A percentile compares a stretch with the other conserved stretches of the same genome.
Evolutionary conservation across 257 asterid species (phyloP).

Genomic region (Solanum dulcamara): DNA sequence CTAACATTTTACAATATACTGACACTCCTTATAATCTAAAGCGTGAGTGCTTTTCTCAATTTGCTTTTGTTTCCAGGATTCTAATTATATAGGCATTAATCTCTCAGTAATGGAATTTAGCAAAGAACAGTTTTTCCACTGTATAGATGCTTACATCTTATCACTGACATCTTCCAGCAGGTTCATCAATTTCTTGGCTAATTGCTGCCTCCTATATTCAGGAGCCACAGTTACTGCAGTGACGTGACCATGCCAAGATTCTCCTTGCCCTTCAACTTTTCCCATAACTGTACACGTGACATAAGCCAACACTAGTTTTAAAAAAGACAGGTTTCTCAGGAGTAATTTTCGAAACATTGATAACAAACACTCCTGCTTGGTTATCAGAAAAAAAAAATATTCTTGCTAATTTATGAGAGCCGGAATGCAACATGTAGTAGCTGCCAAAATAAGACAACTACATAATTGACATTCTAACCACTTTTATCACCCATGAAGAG

Average conservation of each 20-base stretch:
- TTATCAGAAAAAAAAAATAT: background rate
- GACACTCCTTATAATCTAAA: background rate
- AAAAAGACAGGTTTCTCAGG: background rate
- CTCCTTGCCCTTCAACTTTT: constrained; percentile 97
- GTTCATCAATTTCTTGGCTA: constrained; percentile 94
- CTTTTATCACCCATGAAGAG: background rate
- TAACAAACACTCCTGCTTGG: background rate
- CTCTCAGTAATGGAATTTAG: background rate
- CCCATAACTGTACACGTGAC: constrained; percentile 66
- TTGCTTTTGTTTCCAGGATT: background rate
- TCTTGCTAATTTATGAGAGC: background rate
- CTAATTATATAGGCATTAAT: background rate
- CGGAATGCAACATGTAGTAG: background rate
- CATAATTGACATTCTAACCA: background rate
- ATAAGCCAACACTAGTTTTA: background rate
- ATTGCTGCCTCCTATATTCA: constrained; percentile 82
- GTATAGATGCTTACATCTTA: constrained; percentile 42
- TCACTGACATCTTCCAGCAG: constrained; percentile 84
- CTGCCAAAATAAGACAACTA: background rate
- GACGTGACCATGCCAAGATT: constrained; percentile 99
- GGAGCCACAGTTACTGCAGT: constrained; percentile 89
- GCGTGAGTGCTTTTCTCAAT: background rate
- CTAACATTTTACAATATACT: background rate
- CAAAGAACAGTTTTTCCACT: background rate
- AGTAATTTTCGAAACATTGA: background rate